phyloP scores from a whole-genome alignment of 768 basidiomycete species.

The Floccularia luteovirens region DNA sequence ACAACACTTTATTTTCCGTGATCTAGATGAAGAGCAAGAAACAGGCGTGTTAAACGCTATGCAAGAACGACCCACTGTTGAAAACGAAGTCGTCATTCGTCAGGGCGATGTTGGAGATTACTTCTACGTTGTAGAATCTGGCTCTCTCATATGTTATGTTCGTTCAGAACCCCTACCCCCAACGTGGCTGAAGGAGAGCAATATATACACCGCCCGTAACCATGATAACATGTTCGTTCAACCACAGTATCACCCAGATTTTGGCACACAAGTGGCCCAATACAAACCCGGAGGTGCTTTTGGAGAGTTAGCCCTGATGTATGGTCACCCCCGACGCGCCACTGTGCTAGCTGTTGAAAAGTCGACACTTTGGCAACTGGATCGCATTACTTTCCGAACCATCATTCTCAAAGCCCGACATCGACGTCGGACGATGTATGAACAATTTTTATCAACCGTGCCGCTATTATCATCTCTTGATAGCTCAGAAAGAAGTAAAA shows the following conservation, averaged over 20 bases:
- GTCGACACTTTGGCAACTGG: constrained; percentile 89
- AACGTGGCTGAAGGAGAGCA: constrained; percentile 41
- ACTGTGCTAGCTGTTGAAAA: constrained; percentile 82
- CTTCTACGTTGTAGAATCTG: constrained; percentile 95
- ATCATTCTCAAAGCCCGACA: constrained; percentile 94
- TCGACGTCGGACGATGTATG: constrained; percentile 90
- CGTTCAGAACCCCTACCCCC: constrained; percentile 59
- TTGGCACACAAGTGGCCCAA: constrained; percentile 78
- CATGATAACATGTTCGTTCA: constrained; percentile 51
- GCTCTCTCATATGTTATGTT: constrained; percentile 78
- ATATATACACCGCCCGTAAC: constrained; percentile 26
- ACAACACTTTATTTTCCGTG: constrained; percentile 90
- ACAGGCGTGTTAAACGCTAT: constrained; percentile 91
- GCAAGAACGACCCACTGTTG: constrained; percentile 71
- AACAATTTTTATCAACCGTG: constrained; percentile 90
- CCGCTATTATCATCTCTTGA: constrained; percentile 81
- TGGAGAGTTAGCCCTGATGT: constrained; percentile 97
- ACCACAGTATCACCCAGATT: constrained; percentile 58
- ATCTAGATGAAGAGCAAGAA: constrained; percentile 95
- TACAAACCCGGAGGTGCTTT: constrained; percentile 84
- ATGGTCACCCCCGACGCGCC: constrained; percentile 93
- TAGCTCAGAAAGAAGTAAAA: constrained; percentile 88
- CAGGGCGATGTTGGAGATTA: constrained; percentile 97
- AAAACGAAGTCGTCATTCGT: constrained; percentile 86
- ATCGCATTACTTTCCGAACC: constrained; percentile 96